Evolutionary conservation across 257 asterid species (phyloP).

Genomic region (Solanum paucissectum): DNA sequence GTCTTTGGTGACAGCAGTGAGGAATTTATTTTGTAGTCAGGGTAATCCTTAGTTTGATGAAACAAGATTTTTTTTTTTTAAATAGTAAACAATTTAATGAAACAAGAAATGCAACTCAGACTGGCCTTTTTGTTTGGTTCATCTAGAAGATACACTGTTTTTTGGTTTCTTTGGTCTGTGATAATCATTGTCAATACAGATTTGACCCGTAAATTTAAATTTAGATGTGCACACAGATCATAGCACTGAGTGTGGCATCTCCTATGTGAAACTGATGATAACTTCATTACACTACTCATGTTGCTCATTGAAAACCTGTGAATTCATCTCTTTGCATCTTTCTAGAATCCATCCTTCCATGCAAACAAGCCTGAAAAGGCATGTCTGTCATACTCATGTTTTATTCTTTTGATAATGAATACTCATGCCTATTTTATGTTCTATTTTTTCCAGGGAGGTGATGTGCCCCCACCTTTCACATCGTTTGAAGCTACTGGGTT

Average conservation of each 20-base stretch:
- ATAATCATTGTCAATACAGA: not conserved
- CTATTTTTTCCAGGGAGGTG: slow-evolving; percentile 53
- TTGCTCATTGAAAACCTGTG: not conserved
- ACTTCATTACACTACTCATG: not conserved
- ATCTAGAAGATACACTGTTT: not conserved
- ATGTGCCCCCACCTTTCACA: slow-evolving; percentile 68
- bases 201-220: not conserved
- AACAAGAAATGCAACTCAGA: not conserved
- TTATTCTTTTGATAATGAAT: not conserved
- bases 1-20: not conserved
- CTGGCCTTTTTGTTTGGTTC: not conserved
- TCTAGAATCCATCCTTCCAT: not conserved
- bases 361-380: not conserved
- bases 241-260: not conserved
- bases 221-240: not conserved
- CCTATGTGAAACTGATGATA: not conserved
- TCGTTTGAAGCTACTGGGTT: slow-evolving; percentile 74
- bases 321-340: not conserved
- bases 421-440: not conserved
- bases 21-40: not conserved
- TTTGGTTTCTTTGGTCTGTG: not conserved
- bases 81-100: not conserved
- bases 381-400: not conserved
- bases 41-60: not conserved
- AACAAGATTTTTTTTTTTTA: not conserved